Evolutionary conservation across 495 filamentous ascomycete species (phyloP).

Genomic region (Neurospora cerealis): DNA sequence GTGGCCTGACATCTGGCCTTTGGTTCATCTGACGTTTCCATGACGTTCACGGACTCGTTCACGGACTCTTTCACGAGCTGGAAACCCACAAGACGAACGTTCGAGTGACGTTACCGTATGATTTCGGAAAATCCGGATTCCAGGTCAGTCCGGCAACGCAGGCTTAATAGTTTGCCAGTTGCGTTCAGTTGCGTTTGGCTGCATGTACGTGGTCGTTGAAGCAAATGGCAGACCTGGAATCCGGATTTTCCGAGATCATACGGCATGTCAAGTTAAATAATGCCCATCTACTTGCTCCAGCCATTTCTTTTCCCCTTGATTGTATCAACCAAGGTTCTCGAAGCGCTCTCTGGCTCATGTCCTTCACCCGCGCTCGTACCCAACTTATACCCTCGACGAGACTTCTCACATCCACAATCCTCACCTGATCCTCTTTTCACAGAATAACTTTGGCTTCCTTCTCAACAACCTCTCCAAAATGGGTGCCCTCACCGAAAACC

Average conservation of each 20-base stretch:
- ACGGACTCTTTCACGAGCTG: background rate
- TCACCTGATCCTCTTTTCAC: background rate
- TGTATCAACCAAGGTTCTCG: background rate
- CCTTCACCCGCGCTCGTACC: background rate
- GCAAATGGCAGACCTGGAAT: too few relatives aligned
- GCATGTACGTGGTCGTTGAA: too few relatives aligned
- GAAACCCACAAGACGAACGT: background rate
- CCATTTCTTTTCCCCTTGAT: background rate
- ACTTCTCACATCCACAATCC: background rate
- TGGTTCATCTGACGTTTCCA: background rate
- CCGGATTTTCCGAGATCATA: too few relatives aligned
- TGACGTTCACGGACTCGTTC: background rate
- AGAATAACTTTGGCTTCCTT: background rate
- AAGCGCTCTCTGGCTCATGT: background rate
- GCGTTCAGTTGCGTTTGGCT: too few relatives aligned
- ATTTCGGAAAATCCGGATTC: too few relatives aligned
- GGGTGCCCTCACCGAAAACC: constrained; percentile 4
- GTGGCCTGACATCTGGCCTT: background rate
- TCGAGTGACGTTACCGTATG: background rate
- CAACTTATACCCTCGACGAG: background rate
- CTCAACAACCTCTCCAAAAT: constrained; percentile 3
- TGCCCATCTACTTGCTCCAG: background rate
- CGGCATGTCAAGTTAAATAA: background rate
- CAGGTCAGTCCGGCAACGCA: too few relatives aligned
- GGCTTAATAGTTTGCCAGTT: too few relatives aligned